phyloP scores from a whole-genome alignment of 257 asterid species.

The Lavandula angustifolia region DNA sequence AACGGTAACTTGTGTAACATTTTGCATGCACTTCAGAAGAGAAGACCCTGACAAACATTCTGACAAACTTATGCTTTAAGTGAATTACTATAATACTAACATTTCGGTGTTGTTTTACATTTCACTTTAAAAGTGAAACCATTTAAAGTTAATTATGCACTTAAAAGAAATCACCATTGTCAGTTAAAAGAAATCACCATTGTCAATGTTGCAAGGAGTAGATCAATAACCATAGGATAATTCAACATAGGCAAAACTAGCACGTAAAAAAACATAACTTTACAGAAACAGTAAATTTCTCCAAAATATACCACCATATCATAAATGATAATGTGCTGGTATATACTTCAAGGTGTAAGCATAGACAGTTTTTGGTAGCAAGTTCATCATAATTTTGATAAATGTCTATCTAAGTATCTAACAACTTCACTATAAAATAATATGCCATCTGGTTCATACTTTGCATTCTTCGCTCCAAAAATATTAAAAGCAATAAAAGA shows the following conservation, averaged over 20 bases:
- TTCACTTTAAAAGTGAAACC: neutral
- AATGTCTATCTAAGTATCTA: neutral
- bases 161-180: neutral
- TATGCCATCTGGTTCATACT: neutral
- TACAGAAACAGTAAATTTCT: constrained; percentile 10
- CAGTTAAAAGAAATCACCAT: too few species aligned
- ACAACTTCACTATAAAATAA: neutral
- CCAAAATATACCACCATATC: neutral
- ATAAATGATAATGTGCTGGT: constrained; percentile 2
- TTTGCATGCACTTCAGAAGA: neutral
- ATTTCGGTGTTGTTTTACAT: constrained; percentile 1
- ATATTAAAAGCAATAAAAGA: constrained; percentile 8
- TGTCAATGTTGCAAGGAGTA: constrained; percentile 13
- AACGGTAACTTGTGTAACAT: constrained; percentile 4
- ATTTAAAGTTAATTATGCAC: neutral
- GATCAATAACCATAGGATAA: neutral
- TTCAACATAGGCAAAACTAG: too few species aligned
- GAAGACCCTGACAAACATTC: neutral
- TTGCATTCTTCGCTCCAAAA: constrained; percentile 13
- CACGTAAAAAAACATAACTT: too few species aligned
- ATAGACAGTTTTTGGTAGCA: neutral
- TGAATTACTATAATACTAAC: neutral
- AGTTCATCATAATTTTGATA: neutral
- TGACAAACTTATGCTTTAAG: neutral
- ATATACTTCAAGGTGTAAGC: constrained; percentile 10